phyloP scores from a whole-genome alignment of 31 red algal species.

The Asparagopsis taxiformis region DNA sequence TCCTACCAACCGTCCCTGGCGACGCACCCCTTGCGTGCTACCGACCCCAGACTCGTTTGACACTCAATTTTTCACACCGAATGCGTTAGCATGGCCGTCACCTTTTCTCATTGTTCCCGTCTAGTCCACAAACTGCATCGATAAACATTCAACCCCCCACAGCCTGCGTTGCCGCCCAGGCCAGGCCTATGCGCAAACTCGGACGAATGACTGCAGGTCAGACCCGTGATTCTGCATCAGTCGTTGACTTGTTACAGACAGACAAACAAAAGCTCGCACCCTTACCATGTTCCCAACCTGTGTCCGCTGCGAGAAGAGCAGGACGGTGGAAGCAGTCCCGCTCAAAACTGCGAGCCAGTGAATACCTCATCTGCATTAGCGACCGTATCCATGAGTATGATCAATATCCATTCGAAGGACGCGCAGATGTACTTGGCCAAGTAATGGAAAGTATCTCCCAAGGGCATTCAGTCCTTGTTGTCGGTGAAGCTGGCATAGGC shows the following conservation, averaged over 20 bases:
- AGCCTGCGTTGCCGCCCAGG: too few relatives aligned
- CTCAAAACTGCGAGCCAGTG: constrained; percentile 9
- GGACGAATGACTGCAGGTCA: background rate
- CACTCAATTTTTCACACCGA: too few relatives aligned
- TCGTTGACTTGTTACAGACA: background rate
- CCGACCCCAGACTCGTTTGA: too few relatives aligned
- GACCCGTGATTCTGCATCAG: background rate
- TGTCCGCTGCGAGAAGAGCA: background rate
- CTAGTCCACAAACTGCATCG: too few relatives aligned
- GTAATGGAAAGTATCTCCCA: constrained; percentile 26
- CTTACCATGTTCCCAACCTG: background rate
- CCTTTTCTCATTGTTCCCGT: too few relatives aligned
- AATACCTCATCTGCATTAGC: constrained; percentile 39
- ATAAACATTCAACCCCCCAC: too few relatives aligned
- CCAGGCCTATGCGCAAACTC: background rate
- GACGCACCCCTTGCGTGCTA: too few relatives aligned
- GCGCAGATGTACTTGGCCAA: constrained; percentile 30
- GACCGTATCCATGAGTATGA: constrained; percentile 32
- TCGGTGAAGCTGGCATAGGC: constrained; percentile 50
- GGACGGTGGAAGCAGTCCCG: background rate
- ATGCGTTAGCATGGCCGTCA: too few relatives aligned
- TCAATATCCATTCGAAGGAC: constrained; percentile 34
- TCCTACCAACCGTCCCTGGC: too few relatives aligned
- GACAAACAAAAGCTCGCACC: background rate
- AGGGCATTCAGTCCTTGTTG: constrained; percentile 53